A percentile compares a stretch with the other conserved stretches of the same genome.
These are phyloP conservation scores for Candida silvicultrix DNA, from an alignment of 805 yeast species.

Conservation along the genomic window DNA sequence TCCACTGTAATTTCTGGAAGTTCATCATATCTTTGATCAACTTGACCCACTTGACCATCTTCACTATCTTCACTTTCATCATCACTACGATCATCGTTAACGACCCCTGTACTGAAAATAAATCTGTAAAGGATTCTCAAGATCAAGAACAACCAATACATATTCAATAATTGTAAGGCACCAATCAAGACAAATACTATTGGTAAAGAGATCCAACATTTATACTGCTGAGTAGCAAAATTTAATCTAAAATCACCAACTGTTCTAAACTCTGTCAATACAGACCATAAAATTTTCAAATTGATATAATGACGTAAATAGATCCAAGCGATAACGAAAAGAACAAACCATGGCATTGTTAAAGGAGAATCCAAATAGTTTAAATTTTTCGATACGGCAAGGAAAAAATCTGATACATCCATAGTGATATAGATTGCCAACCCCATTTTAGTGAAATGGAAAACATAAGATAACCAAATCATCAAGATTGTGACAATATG, in stretches of 20 bases:
- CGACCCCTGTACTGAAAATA: constrained; percentile 45
- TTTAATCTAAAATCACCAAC: constrained; percentile 78
- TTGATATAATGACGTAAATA: constrained; percentile 87
- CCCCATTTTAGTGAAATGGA: constrained; percentile 97
- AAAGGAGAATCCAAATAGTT: constrained; percentile 72
- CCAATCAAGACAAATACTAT: constrained; percentile 74
- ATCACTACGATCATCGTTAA: constrained; percentile 83
- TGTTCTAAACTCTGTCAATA: constrained; percentile 77
- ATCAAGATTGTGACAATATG: constrained; percentile 87
- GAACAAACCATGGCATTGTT: constrained; percentile 58
- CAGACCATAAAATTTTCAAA: constrained; percentile 74
- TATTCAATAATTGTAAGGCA: constrained; percentile 79
- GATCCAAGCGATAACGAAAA: constrained; percentile 72
- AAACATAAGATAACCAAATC: constrained; percentile 81
- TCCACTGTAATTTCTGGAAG: not conserved
- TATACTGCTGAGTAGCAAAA: constrained; percentile 89
- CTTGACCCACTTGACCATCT: constrained; percentile 5
- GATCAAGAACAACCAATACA: constrained; percentile 84
- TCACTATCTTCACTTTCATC: constrained; percentile 58
- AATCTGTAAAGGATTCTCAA: constrained; percentile 69
- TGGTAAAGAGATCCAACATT: constrained; percentile 92
- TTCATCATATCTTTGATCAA: not conserved
- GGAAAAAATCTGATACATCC: constrained; percentile 91
- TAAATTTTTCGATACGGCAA: constrained; percentile 78
- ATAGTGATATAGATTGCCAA: constrained; percentile 84